A percentile compares a stretch with the other conserved stretches of the same genome.
These are phyloP conservation scores for Breynia disticha DNA, from an alignment of 441 rosid genomes.

Conservation along the genomic window DNA sequence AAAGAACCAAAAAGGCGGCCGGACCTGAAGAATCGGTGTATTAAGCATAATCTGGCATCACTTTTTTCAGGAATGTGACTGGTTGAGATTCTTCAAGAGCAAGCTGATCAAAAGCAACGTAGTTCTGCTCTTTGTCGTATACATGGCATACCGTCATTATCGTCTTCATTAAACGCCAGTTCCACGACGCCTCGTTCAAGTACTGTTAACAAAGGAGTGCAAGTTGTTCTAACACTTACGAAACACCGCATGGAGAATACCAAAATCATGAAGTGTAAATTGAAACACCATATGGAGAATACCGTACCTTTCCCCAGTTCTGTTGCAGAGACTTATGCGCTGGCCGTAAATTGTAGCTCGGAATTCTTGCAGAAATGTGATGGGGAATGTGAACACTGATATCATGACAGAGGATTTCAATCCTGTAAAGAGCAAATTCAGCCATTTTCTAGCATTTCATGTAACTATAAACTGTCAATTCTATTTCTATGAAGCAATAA, in stretches of 20 bases:
- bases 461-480: not conserved
- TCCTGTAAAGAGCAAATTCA: conserved; percentile 37
- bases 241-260: not conserved
- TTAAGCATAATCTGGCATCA: conserved; percentile 72
- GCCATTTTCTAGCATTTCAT: not conserved
- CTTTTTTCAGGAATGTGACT: conserved; percentile 59
- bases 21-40: conserved; percentile 4
- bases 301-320: conserved; percentile 82
- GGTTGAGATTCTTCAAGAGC: conserved; percentile 65
- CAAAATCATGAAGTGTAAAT: not conserved
- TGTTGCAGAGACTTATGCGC: conserved; percentile 73
- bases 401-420: conserved; percentile 80
- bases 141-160: conserved; percentile 82
- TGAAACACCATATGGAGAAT: not conserved
- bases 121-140: conserved; percentile 55
- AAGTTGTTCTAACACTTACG: not conserved
- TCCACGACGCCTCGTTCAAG: conserved; percentile 77
- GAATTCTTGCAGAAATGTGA: conserved; percentile 72
- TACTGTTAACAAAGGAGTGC: conserved; percentile 33
- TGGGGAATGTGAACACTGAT: conserved; percentile 88
- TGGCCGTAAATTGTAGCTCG: conserved; percentile 69
- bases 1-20: conserved; percentile 5
- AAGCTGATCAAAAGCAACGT: conserved; percentile 54
- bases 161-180: conserved; percentile 86
- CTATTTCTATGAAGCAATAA: no score